Conservation (phyloP, 306 rosid genomes). For the Glycine soja region DNA sequence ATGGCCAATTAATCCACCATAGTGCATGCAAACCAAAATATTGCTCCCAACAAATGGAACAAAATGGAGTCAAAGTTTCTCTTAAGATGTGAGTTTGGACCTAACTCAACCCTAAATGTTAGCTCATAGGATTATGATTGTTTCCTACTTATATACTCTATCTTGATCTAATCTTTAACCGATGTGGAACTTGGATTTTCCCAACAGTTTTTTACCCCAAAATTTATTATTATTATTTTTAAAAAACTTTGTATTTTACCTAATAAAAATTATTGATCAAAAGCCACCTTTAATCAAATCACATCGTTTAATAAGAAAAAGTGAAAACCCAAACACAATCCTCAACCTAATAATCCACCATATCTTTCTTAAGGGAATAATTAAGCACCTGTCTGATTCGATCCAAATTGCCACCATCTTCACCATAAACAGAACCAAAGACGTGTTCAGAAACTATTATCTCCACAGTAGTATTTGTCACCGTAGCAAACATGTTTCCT, state of each 20-base stretch:
- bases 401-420: constrained; percentile 67
- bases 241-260: too few relatives aligned
- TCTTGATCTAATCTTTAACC: too few relatives aligned
- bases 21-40: background rate
- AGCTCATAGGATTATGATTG: too few relatives aligned
- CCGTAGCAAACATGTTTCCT: constrained; percentile 60
- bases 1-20: constrained; percentile 1
- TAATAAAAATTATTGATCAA: background rate
- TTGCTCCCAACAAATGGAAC: background rate
- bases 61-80: constrained; percentile 29
- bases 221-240: too few relatives aligned
- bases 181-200: too few relatives aligned
- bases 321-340: background rate
- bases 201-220: too few relatives aligned
- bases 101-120: too few relatives aligned
- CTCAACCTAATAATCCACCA: constrained; percentile 1
- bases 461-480: constrained; percentile 72
- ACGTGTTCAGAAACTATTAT: constrained; percentile 59
- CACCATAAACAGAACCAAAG: constrained; percentile 69
- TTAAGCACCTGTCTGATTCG: constrained; percentile 63
- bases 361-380: constrained; percentile 30
- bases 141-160: too few relatives aligned
- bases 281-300: constrained; percentile 7
- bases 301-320: constrained; percentile 5
- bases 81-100: background rate